These are phyloP conservation scores for Neotropicomus parvogracilis DNA, from an alignment of 1,284 basidiomycete species.

Conservation along the genomic window DNA sequence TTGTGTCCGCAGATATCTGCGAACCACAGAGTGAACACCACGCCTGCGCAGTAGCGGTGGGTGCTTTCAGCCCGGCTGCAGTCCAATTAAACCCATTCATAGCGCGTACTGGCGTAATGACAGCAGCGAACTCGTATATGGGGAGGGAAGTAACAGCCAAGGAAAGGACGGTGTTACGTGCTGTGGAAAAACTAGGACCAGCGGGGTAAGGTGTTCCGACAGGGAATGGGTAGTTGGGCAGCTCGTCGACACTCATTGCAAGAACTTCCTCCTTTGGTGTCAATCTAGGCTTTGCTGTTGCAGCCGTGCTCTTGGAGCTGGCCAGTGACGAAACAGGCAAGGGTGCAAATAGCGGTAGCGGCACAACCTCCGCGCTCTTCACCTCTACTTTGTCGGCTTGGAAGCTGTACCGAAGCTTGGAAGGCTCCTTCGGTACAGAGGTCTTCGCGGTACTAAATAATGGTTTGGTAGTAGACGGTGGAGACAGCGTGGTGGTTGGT, in stretches of 20 bases:
- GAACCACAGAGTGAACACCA: slow-evolving; percentile 52
- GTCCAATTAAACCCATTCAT: slow-evolving; percentile 42
- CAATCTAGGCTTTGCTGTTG: slow-evolving; percentile 10
- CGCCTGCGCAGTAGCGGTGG: slow-evolving; percentile 19
- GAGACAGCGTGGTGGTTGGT: slow-evolving; percentile 17
- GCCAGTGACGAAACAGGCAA: not conserved
- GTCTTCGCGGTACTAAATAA: slow-evolving; percentile 35
- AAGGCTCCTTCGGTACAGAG: slow-evolving; percentile 63
- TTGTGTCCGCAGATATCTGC: slow-evolving; percentile 42
- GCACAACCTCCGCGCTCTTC: slow-evolving; percentile 14
- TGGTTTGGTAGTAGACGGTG: slow-evolving; percentile 26
- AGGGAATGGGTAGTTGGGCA: slow-evolving; percentile 31
- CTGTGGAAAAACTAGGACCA: slow-evolving; percentile 36
- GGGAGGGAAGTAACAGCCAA: slow-evolving; percentile 38
- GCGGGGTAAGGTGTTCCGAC: slow-evolving; percentile 28
- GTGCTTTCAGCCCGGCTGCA: slow-evolving; percentile 39
- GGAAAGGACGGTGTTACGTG: slow-evolving; percentile 34
- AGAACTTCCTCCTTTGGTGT: slow-evolving; percentile 36
- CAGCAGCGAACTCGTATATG: slow-evolving; percentile 40
- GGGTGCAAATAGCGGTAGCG: slow-evolving; percentile 18
- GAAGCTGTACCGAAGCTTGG: slow-evolving; percentile 66
- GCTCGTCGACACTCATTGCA: slow-evolving; percentile 24
- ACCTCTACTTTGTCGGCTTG: slow-evolving; percentile 40
- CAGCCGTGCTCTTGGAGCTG: not conserved
- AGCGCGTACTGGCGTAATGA: slow-evolving; percentile 23